These are phyloP conservation scores for Tillandsia fasciculata DNA, from an alignment of 176 grass and related monocot species.

Conservation along the genomic window DNA sequence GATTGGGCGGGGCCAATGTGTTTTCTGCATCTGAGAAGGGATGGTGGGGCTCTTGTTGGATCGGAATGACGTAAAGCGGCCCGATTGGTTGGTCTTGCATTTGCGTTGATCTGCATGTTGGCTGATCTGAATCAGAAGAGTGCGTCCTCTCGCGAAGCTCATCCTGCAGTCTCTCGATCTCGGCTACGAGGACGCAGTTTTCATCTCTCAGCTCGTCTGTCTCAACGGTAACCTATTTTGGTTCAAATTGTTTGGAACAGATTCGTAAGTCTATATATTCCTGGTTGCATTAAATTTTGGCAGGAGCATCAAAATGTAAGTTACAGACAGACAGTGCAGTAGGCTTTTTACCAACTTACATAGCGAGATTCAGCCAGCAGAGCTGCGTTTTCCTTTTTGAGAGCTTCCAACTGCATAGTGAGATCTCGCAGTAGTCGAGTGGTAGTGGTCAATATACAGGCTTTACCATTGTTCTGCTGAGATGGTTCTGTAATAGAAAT, in stretches of 20 bases:
- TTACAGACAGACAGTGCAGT: neutral
- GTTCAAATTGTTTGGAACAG: neutral
- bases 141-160: slow-evolving; percentile 9
- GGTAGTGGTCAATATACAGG: slow-evolving; percentile 21
- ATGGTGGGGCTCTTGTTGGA: slow-evolving; percentile 17
- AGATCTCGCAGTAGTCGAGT: slow-evolving; percentile 20
- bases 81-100: slow-evolving; percentile 5
- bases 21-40: neutral
- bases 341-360: slow-evolving; percentile 13
- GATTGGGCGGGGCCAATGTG: neutral
- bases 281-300: neutral
- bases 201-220: slow-evolving; percentile 24
- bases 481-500: slow-evolving; percentile 7
- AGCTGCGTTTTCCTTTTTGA: slow-evolving; percentile 17
- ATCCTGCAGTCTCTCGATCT: slow-evolving; percentile 10
- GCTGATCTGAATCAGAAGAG: neutral
- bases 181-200: slow-evolving; percentile 4
- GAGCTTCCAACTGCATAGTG: slow-evolving; percentile 4
- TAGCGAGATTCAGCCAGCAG: slow-evolving; percentile 22
- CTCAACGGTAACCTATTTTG: slow-evolving; percentile 11
- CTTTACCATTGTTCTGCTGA: slow-evolving; percentile 21
- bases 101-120: neutral
- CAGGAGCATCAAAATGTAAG: neutral
- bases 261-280: neutral
- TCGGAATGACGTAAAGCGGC: neutral